These are phyloP conservation scores for Coniochaeta sp. DNA, from an alignment of 2,329 filamentous ascomycete species.

Conservation along the genomic window DNA sequence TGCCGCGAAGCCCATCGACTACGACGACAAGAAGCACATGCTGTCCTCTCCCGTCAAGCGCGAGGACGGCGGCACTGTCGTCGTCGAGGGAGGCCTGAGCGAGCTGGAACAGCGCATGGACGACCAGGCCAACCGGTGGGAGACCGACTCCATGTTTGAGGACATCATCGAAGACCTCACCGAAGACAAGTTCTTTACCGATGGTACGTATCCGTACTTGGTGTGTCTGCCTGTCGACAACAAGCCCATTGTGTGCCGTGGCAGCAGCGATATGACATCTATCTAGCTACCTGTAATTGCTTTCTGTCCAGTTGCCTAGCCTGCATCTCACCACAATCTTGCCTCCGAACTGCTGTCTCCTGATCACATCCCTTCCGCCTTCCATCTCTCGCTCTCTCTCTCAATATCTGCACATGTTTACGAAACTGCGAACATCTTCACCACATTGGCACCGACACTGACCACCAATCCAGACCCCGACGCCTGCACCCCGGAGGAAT, in stretches of 20 bases:
- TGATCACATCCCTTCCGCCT: no score
- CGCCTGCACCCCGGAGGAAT: constrained; percentile 61
- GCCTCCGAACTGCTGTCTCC: neutral
- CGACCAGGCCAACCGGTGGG: constrained; percentile 50
- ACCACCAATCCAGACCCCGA: constrained; percentile 29
- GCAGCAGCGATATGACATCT: no score
- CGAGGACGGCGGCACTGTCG: constrained; percentile 10
- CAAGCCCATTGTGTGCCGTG: no score
- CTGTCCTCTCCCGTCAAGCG: constrained; percentile 25
- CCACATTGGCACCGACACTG: neutral
- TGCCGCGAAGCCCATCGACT: constrained; percentile 22
- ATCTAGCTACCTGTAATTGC: no score
- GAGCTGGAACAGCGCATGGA: constrained; percentile 46
- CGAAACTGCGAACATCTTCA: neutral
- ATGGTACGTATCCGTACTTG: constrained; percentile 28
- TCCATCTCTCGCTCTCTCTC: neutral
- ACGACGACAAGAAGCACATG: constrained; percentile 17
- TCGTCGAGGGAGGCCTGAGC: constrained; percentile 10
- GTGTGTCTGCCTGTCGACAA: neutral
- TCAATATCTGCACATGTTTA: neutral
- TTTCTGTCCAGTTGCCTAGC: no score
- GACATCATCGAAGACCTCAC: constrained; percentile 53
- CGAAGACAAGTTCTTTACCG: constrained; percentile 37
- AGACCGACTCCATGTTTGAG: constrained; percentile 56
- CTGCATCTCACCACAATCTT: neutral